Evolutionary conservation across 2,329 filamentous ascomycete species (phyloP).

Genomic region (Pseudocercospora musae): DNA sequence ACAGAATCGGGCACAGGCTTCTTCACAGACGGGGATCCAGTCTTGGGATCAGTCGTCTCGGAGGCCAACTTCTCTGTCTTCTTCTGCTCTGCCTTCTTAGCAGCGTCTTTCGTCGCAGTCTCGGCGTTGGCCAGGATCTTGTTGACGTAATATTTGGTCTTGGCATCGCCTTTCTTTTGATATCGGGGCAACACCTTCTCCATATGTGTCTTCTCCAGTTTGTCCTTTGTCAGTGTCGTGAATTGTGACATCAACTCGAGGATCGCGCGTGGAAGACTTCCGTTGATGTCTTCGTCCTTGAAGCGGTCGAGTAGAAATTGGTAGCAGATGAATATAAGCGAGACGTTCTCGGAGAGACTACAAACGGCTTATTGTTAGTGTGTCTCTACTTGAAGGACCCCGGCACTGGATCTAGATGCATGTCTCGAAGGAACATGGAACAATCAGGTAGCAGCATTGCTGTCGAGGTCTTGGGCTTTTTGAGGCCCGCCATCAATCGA

Average conservation of each 20-base stretch:
- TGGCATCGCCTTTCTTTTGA: constrained; percentile 62
- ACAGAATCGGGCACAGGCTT: constrained; percentile 29
- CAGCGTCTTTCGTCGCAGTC: constrained; percentile 24
- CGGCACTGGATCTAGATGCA: not conserved
- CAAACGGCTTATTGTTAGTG: constrained; percentile 9
- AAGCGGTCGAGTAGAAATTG: constrained; percentile 49
- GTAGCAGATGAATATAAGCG: constrained; percentile 47
- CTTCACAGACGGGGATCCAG: constrained; percentile 34
- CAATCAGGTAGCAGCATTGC: not conserved
- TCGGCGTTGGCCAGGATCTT: constrained; percentile 49
- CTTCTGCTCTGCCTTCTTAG: constrained; percentile 42
- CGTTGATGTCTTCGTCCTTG: constrained; percentile 45
- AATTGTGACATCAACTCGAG: constrained; percentile 59
- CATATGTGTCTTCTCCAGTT: constrained; percentile 62
- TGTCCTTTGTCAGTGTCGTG: constrained; percentile 59
- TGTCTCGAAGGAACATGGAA: not conserved
- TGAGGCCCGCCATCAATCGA: not conserved
- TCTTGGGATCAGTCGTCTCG: constrained; percentile 9
- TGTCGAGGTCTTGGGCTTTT: not conserved
- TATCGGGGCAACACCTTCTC: constrained; percentile 62
- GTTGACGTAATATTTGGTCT: constrained; percentile 60
- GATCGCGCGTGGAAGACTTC: constrained; percentile 41
- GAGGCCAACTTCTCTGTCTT: constrained; percentile 29
- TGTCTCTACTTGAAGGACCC: not conserved
- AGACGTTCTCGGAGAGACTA: constrained; percentile 30